phyloP scores from a whole-genome alignment of 768 basidiomycete genomes.

The Podaxis sp. region DNA sequence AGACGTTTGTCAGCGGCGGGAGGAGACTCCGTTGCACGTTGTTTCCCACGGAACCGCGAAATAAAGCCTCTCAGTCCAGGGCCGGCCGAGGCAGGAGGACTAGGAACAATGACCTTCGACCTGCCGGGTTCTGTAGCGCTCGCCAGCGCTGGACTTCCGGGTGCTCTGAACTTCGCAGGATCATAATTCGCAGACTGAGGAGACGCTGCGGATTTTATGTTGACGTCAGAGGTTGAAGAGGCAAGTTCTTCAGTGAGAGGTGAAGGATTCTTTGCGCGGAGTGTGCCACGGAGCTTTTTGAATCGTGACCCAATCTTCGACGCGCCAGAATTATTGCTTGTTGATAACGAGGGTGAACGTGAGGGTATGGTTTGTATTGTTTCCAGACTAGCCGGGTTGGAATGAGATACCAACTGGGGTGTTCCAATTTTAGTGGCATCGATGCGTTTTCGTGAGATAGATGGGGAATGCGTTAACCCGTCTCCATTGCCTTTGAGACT shows the following conservation, averaged over 20 bases:
- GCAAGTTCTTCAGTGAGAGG: constrained; percentile 49
- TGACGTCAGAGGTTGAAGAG: constrained; percentile 41
- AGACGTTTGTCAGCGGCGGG: constrained; percentile 27
- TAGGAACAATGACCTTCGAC: constrained; percentile 54
- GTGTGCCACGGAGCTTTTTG: constrained; percentile 67
- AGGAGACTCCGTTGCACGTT: constrained; percentile 34
- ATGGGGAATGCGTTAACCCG: constrained; percentile 35
- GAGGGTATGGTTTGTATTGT: constrained; percentile 69
- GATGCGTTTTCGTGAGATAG: constrained; percentile 58
- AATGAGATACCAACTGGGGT: constrained; percentile 64
- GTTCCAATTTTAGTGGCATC: constrained; percentile 64
- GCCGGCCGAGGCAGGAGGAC: constrained; percentile 69
- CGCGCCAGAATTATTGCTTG: constrained; percentile 40
- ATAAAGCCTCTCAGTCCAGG: constrained; percentile 82
- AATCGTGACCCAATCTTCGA: constrained; percentile 73
- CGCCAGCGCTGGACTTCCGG: constrained; percentile 32
- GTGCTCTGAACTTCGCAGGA: constrained; percentile 35
- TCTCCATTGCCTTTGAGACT: constrained; percentile 50
- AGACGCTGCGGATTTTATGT: constrained; percentile 24
- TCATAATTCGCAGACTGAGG: constrained; percentile 43
- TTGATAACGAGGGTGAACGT: constrained; percentile 48
- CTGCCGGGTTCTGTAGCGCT: constrained; percentile 54
- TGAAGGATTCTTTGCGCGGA: constrained; percentile 50
- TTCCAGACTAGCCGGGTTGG: constrained; percentile 34
- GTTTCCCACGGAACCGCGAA: constrained; percentile 68